phyloP scores from a whole-genome alignment of 2,329 filamentous ascomycete genomes.

The Ceratocystis colombiana region DNA sequence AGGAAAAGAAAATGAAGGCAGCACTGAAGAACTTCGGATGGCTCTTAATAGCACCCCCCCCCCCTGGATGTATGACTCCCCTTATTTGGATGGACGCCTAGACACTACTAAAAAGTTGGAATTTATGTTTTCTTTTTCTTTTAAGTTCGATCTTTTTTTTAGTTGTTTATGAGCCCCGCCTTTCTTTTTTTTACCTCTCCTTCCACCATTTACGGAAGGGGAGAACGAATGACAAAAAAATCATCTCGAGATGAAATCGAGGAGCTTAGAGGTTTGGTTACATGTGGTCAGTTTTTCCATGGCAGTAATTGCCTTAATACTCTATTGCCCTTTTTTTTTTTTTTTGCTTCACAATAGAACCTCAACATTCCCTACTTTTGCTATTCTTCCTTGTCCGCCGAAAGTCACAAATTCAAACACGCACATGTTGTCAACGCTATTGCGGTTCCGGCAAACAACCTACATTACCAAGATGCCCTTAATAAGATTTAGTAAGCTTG shows the following conservation, averaged over 20 bases:
- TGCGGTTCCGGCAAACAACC: background rate
- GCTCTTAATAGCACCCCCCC: background rate
- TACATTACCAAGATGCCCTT: background rate
- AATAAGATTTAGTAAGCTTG: background rate
- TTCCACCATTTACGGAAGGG: background rate
- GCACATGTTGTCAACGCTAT: background rate
- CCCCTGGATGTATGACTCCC: background rate
- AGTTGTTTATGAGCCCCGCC: background rate
- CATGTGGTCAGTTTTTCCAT: background rate
- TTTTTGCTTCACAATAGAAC: background rate
- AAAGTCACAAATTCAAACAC: background rate
- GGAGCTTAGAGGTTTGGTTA: background rate
- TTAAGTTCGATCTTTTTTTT: background rate
- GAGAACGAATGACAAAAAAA: background rate
- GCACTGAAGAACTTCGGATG: background rate
- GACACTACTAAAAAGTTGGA: background rate
- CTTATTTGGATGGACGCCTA: constrained; percentile 3
- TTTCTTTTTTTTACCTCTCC: background rate
- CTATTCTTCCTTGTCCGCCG: background rate
- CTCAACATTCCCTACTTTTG: no score
- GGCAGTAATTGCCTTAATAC: background rate
- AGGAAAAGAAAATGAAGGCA: background rate
- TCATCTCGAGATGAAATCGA: background rate
- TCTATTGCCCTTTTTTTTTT: background rate
- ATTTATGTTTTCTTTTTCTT: background rate